Evolutionary conservation across 225 moss, liverwort and hornwort species (phyloP), one percentile per base, ranked within the genome.

Genomic region (Sphagnum contortum): DNA sequence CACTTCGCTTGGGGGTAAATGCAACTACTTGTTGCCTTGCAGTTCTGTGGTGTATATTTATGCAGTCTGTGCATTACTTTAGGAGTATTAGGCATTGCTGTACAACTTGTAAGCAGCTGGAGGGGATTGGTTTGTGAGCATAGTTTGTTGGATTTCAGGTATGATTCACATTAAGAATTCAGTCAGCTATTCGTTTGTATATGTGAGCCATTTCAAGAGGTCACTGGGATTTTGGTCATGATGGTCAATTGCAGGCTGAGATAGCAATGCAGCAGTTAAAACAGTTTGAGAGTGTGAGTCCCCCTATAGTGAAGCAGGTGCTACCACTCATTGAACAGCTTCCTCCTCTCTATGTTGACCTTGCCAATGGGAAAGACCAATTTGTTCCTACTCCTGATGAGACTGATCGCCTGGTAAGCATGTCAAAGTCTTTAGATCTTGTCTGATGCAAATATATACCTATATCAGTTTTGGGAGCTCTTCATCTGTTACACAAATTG

Each of bases 241-340:
- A 48, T 57, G 62, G 51, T 71, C n/a, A 9, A 12, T 7, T 69
- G 72, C 84, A 92, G 91, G 87, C 90, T 61, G 79, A 90, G 66
- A 86, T 90, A 55, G 93, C 93, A 10, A 1, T 29, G 29, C 29
- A 29, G 29, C 29, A 29, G 29, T 73, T 90, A 45, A 88, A 79
- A 69, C 88, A 88, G 68, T 82, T 93, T 55, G 83, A 84, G 65
- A 77, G 68, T 70, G 57, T 93, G 75, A 82, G 88, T 69, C 88
- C 93, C 49, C 90, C 93, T 14, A 57, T 93, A 70, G 57, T 90
- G 60, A 93, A 77, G 84, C 90, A 93, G 76, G 86, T 86, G 50
- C 72, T 93, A 69, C 93, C 93, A 12, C 76, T 93, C 62, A 67
- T 93, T 61, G 93, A 93, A 57, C 93, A 93, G 59, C 77, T 93